Percentiles rank a stretch among this genome's conserved stretches.
Conservation (phyloP, 2,329 filamentous ascomycete species). For the Aspergillus costaricaensis region DNA sequence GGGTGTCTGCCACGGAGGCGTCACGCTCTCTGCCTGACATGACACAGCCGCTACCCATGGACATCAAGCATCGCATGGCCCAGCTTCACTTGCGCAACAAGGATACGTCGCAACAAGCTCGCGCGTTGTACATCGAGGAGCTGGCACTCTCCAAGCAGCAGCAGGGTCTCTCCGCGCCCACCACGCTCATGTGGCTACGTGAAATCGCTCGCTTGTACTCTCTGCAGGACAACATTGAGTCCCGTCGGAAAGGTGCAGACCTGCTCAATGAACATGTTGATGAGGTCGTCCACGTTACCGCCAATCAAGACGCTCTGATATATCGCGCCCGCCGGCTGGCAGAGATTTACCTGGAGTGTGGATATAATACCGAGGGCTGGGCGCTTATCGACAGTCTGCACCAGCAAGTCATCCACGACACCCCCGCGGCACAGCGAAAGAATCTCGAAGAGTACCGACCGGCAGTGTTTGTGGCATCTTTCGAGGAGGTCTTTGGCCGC, state of each 20-base stretch:
- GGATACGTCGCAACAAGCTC: constrained; percentile 41
- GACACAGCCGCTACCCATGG: constrained; percentile 43
- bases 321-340: constrained; percentile 52
- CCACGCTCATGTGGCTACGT: constrained; percentile 47
- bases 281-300: constrained; percentile 45
- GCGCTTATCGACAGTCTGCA: constrained; percentile 51
- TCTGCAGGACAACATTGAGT: constrained; percentile 42
- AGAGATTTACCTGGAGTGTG: constrained; percentile 48
- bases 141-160: constrained; percentile 48
- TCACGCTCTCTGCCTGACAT: constrained; percentile 34
- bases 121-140: constrained; percentile 45
- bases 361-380: constrained; percentile 45
- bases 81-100: constrained; percentile 50
- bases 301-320: constrained; percentile 47
- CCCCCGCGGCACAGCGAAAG: constrained; percentile 33
- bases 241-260: constrained; percentile 39
- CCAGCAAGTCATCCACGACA: constrained; percentile 52
- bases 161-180: constrained; percentile 50
- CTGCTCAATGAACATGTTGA: constrained; percentile 46
- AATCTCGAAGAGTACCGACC: constrained; percentile 37
- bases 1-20: constrained; percentile 36
- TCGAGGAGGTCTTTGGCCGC: constrained; percentile 46
- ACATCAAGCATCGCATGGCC: constrained; percentile 54
- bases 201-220: constrained; percentile 49
- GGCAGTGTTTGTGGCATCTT: constrained; percentile 49